These are phyloP conservation scores for Colletotrichum sp. DNA, from an alignment of 2,329 filamentous ascomycete species.

Conservation along the genomic window DNA sequence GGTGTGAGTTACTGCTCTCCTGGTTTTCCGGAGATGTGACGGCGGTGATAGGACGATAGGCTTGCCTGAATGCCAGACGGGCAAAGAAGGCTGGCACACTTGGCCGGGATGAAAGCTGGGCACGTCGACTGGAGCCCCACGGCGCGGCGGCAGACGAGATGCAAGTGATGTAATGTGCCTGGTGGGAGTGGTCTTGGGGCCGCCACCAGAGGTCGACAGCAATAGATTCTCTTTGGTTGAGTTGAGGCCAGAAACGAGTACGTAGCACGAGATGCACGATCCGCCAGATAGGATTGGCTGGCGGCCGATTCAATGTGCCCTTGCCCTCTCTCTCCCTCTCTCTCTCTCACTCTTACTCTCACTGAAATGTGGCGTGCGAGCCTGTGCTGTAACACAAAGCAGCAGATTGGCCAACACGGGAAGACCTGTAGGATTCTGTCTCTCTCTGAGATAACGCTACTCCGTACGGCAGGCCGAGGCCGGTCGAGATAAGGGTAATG, in stretches of 20 bases:
- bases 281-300: slow-evolving; percentile 2
- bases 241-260: background rate
- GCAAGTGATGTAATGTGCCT: slow-evolving; percentile 22
- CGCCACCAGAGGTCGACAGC: slow-evolving; percentile 8
- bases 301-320: background rate
- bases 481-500: slow-evolving; percentile 6
- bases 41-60: slow-evolving; percentile 15
- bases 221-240: background rate
- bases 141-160: slow-evolving; percentile 2
- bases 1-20: background rate
- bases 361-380: background rate
- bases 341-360: background rate
- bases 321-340: background rate
- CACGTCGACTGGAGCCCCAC: slow-evolving; percentile 1
- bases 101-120: slow-evolving; percentile 7
- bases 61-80: background rate
- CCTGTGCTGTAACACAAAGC: slow-evolving; percentile 1
- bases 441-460: slow-evolving; percentile 5
- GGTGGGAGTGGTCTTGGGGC: background rate
- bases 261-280: slow-evolving; percentile 14
- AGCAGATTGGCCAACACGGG: background rate
- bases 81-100: slow-evolving; percentile 1
- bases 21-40: slow-evolving; percentile 10
- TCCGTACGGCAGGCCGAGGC: background rate
- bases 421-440: background rate